Conservation (phyloP, 148 eudicot species). For the Persicaria tinctoria region DNA sequence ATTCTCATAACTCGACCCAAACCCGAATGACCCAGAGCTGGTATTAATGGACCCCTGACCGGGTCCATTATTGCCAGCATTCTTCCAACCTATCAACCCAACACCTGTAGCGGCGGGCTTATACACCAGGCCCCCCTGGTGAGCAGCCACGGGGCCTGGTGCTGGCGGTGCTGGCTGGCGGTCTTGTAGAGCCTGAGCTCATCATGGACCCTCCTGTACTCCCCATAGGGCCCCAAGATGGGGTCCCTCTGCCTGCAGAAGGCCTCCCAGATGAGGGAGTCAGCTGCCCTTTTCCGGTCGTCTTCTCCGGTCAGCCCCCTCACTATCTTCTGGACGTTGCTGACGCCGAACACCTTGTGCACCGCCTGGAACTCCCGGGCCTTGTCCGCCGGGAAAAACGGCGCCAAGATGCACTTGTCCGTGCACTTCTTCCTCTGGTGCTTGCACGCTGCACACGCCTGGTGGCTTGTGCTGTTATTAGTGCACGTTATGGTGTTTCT, state of each 20-base stretch:
- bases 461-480: constrained; percentile 17
- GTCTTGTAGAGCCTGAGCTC: constrained; percentile 55
- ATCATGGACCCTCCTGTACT: constrained; percentile 45
- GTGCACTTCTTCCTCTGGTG: constrained; percentile 91
- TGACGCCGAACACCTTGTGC: constrained; percentile 83
- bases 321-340: constrained; percentile 66
- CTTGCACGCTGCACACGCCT: constrained; percentile 95
- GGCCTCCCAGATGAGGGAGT: constrained; percentile 88
- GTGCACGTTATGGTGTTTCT: neutral
- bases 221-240: constrained; percentile 63
- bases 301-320: constrained; percentile 35
- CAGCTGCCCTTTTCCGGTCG: constrained; percentile 47
- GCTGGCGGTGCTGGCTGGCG: constrained; percentile 17
- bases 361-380: constrained; percentile 67
- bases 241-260: constrained; percentile 65
- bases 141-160: constrained; percentile 13
- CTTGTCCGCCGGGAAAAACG: constrained; percentile 62
- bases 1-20: neutral
- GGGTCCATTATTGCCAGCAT: neutral
- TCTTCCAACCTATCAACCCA: constrained; percentile 6
- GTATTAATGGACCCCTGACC: neutral
- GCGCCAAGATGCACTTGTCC: constrained; percentile 66
- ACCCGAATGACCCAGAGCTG: neutral
- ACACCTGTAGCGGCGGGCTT: neutral
- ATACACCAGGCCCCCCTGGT: constrained; percentile 1